These are phyloP conservation scores for Nakaseomyces glabratus DNA, from an alignment of 1,139 yeast species.

Conservation along the genomic window DNA sequence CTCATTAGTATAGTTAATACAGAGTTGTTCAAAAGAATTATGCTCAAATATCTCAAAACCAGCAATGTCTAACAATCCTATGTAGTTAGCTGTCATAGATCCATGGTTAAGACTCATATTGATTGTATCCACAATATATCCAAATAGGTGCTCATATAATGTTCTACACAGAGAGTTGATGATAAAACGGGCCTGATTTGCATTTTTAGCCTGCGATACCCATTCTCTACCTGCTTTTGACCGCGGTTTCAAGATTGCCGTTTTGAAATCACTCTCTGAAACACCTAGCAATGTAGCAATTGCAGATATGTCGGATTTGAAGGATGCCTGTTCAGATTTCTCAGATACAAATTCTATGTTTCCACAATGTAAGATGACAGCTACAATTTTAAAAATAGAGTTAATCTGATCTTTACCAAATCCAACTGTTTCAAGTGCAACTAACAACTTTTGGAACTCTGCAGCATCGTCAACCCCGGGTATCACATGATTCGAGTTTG, in stretches of 20 bases:
- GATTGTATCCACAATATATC: constrained; percentile 64
- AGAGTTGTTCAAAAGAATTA: constrained; percentile 91
- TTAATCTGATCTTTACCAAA: constrained; percentile 47
- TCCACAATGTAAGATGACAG: constrained; percentile 78
- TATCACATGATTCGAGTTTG: constrained; percentile 45
- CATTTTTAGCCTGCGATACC: constrained; percentile 70
- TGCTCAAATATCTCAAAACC: constrained; percentile 92
- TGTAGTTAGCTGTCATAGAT: constrained; percentile 45
- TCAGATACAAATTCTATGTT: constrained; percentile 67
- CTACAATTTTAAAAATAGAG: constrained; percentile 56
- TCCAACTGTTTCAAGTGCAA: constrained; percentile 70
- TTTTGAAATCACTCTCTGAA: constrained; percentile 43
- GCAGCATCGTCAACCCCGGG: constrained; percentile 66
- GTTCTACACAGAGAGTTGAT: constrained; percentile 85
- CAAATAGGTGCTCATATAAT: constrained; percentile 76
- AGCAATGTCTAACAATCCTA: constrained; percentile 93
- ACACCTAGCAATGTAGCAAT: constrained; percentile 63
- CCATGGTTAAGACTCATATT: constrained; percentile 55
- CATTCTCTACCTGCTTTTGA: constrained; percentile 89
- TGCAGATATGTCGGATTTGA: constrained; percentile 48
- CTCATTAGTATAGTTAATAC: constrained; percentile 95
- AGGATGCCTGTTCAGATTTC: constrained; percentile 72
- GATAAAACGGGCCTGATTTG: constrained; percentile 71
- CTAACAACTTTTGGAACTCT: constrained; percentile 52
- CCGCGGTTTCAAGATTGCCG: constrained; percentile 62